These are phyloP conservation scores for Macadamia tetraphylla DNA, from an alignment of 164 flowering plant species.

Conservation along the genomic window DNA sequence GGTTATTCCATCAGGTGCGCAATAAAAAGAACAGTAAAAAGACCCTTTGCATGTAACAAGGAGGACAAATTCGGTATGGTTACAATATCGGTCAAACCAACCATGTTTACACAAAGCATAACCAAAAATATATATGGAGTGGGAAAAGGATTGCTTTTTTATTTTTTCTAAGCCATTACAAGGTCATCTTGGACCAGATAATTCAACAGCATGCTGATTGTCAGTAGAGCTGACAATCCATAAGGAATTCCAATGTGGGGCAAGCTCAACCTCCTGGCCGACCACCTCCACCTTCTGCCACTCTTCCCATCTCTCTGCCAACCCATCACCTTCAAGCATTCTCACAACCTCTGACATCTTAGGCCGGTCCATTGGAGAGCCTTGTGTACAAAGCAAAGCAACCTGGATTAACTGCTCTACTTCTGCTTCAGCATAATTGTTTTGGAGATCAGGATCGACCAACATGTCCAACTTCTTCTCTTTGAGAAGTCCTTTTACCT, in stretches of 20 bases:
- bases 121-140: slow-evolving; percentile 9
- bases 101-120: too few species aligned
- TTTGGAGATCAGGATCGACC: slow-evolving; percentile 81
- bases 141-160: slow-evolving; percentile 13
- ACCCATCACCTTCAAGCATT: slow-evolving; percentile 95
- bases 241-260: slow-evolving; percentile 56
- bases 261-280: slow-evolving; percentile 62
- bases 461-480: slow-evolving; percentile 82
- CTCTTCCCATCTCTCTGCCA: slow-evolving; percentile 96
- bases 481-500: slow-evolving; percentile 91
- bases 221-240: slow-evolving; percentile 82
- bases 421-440: slow-evolving; percentile 61
- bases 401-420: slow-evolving; percentile 93
- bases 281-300: slow-evolving; percentile 93
- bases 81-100: too few species aligned
- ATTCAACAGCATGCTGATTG: slow-evolving; percentile 72
- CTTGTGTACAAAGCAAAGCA: slow-evolving; percentile 85
- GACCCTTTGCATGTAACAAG: too few species aligned
- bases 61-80: too few species aligned
- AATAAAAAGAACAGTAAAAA: too few species aligned
- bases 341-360: slow-evolving; percentile 96
- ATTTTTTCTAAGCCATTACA: slow-evolving; percentile 4
- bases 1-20: too few species aligned
- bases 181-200: slow-evolving; percentile 85
- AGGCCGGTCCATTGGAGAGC: slow-evolving; percentile 85